Conservation (phyloP, 2,329 filamentous ascomycete genomes). For the Aspergillus fumigatus region DNA sequence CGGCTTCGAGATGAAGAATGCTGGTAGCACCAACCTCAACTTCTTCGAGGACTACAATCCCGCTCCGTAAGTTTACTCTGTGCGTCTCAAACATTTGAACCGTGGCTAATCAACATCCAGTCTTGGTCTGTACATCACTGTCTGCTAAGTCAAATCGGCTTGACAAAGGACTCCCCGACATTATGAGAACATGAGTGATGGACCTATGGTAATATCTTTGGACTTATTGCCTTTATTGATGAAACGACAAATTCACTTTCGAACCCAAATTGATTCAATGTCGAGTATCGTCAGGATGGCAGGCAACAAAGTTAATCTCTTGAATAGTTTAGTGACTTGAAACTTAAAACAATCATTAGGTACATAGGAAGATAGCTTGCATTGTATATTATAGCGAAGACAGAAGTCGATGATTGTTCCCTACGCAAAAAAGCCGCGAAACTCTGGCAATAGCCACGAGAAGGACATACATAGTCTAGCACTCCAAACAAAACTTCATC, state of each 20-base stretch:
- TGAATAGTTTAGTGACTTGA: neutral
- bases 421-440: neutral
- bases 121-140: slow-evolving; percentile 41
- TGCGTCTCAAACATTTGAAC: neutral
- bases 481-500: neutral
- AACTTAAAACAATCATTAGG: neutral
- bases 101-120: slow-evolving; percentile 18
- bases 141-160: slow-evolving; percentile 26
- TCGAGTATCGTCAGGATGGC: neutral
- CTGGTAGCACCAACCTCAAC: slow-evolving; percentile 49
- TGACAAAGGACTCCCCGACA: slow-evolving; percentile 1
- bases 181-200: slow-evolving; percentile 14
- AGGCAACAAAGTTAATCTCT: neutral
- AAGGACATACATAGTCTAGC: too few relatives aligned
- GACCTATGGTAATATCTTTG: slow-evolving; percentile 3
- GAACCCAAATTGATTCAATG: neutral
- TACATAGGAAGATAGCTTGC: neutral
- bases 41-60: slow-evolving; percentile 64
- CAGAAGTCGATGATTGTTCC: neutral
- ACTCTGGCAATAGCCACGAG: neutral
- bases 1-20: slow-evolving; percentile 49
- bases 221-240: neutral
- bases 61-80: slow-evolving; percentile 35
- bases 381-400: neutral
- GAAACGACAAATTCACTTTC: neutral